Base-by-base conservation (phyloP, 164 flowering plant species). In the Vitis vinifera region DNA sequence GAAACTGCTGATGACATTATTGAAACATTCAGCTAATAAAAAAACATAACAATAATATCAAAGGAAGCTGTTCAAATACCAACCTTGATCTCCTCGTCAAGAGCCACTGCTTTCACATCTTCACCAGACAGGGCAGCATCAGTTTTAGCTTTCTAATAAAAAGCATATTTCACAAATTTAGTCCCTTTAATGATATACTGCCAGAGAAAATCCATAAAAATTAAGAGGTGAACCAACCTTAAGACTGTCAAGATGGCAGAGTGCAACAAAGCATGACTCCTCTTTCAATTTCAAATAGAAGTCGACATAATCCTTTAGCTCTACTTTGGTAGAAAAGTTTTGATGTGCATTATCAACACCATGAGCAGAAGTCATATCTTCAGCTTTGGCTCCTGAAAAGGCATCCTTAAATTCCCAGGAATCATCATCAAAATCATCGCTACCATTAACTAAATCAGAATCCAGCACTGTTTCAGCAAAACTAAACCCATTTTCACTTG, bases 351-450 rank as follows among this genome's bases (percentile, higher is more conserved):
- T 62, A 63, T 29, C 75, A 62, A 27, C 23, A 75, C 13, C 58
- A 69, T 14, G 50, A 58, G 14, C n/a, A 69, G 78, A 62, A 57
- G 23, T 66, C 67, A 68, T 76, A 66, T 68, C 71, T 66, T 78
- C 75, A 52, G n/a, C 58, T 56, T 30, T 53, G 23, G n/a, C 57
- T 67, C 78, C 81, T 51, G 73, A 51, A 59, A 58, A 51, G 14
- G 90, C 91, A 81, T 77, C 90, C 76, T 81, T 82, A 70, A 86
- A 88, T 59, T 89, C 92, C 93, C 97, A 88, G 23, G 86, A 81
- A 75, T 52, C 67, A 58, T 78, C 92, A 63, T 83, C 92, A 73
- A 77, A 77, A 69, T 76, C 80, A 67, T 82, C 82, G 65, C 73
- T 72, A 31, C 50, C 72, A 68, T 76, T 70, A 15, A 64, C 72